phyloP scores from a whole-genome alignment of 2,329 filamentous ascomycete genomes.

The Hymenoscyphus scutula region DNA sequence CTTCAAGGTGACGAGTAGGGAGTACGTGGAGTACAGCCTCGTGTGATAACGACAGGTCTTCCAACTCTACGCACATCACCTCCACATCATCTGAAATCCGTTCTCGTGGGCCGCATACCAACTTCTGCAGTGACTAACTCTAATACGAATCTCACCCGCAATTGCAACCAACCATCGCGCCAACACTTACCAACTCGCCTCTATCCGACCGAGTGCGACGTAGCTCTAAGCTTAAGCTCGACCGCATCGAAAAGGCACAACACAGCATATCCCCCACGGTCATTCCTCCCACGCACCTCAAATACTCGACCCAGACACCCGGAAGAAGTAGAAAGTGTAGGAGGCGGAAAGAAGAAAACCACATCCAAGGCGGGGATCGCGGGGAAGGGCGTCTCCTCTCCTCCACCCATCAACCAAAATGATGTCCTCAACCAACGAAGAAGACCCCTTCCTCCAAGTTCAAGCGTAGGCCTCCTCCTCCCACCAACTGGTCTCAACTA shows the following conservation, averaged over 20 bases:
- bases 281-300: background rate
- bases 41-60: slow-evolving; percentile 1
- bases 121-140: background rate
- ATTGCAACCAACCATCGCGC: background rate
- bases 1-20: no score
- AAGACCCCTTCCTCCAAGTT: slow-evolving; percentile 71
- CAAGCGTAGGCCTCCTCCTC: slow-evolving; percentile 53
- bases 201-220: background rate
- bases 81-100: background rate
- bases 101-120: background rate
- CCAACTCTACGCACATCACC: background rate
- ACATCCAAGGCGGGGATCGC: background rate
- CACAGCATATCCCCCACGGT: background rate
- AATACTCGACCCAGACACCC: background rate
- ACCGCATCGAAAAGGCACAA: background rate
- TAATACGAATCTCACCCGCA: background rate
- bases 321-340: background rate
- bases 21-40: background rate
- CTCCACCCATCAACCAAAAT: slow-evolving; percentile 40
- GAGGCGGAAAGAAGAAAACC: background rate
- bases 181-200: background rate
- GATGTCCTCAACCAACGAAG: slow-evolving; percentile 67
- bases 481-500: background rate
- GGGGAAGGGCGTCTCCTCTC: background rate
- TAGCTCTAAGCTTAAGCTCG: background rate